phyloP scores from a whole-genome alignment of 345 rosid species.

The Rhodamnia rubescens region DNA sequence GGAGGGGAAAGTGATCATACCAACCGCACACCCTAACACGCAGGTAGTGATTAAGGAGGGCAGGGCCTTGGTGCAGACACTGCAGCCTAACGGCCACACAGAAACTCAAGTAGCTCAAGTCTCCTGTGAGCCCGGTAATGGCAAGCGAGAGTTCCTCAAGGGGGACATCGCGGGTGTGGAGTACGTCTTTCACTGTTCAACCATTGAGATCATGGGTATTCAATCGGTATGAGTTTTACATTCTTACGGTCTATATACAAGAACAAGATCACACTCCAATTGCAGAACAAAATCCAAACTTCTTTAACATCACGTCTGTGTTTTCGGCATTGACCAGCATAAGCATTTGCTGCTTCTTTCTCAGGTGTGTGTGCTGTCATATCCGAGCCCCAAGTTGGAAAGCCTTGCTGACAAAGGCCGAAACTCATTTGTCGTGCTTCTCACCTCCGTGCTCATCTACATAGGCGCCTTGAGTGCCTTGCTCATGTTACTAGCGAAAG shows the following conservation, averaged over 20 bases:
- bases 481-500: neutral
- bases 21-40: neutral
- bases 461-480: neutral
- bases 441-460: neutral
- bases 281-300: neutral
- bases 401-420: neutral
- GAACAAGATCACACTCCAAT: neutral
- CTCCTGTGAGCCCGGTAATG: neutral
- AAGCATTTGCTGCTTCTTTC: neutral
- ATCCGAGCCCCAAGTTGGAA: neutral
- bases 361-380: neutral
- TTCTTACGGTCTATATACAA: neutral
- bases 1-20: neutral
- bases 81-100: neutral
- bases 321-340: neutral
- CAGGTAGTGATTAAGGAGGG: neutral
- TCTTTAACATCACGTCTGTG: neutral
- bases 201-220: neutral
- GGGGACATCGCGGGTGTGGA: neutral
- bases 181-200: neutral
- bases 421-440: neutral
- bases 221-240: neutral
- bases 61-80: neutral
- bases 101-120: neutral
- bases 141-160: neutral